These are phyloP conservation scores for Paxillus rubicundulus DNA, from an alignment of 768 basidiomycete species.

Conservation along the genomic window DNA sequence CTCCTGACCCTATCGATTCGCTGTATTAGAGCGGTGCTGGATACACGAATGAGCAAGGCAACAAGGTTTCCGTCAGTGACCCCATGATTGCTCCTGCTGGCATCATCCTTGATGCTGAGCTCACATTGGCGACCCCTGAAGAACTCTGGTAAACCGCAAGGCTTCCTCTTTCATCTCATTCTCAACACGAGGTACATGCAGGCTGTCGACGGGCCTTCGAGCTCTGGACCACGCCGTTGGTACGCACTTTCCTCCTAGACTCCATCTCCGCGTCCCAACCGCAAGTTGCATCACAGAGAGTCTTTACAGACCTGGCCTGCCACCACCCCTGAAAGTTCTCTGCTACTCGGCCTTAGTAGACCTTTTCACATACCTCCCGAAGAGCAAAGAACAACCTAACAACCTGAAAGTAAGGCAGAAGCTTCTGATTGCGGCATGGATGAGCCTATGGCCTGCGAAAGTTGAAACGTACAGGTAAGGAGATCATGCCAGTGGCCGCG, in stretches of 20 bases:
- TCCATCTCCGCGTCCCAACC: neutral
- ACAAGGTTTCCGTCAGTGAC: constrained; percentile 55
- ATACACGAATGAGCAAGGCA: constrained; percentile 65
- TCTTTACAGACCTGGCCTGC: constrained; percentile 55
- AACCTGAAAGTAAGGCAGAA: constrained; percentile 62
- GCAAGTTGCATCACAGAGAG: constrained; percentile 37
- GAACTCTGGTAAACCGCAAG: constrained; percentile 56
- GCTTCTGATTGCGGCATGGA: constrained; percentile 75
- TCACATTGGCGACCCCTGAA: constrained; percentile 71
- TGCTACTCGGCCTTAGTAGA: constrained; percentile 67
- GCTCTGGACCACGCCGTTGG: constrained; percentile 79
- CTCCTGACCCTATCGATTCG: neutral
- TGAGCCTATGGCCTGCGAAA: constrained; percentile 72
- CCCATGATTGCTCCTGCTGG: constrained; percentile 64
- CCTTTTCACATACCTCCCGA: constrained; percentile 70
- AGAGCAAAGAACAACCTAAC: constrained; percentile 56
- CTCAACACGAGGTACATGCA: constrained; percentile 25
- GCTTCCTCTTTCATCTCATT: constrained; percentile 4
- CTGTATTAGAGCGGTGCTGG: constrained; percentile 57
- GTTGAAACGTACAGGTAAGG: constrained; percentile 52
- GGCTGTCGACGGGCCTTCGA: constrained; percentile 78
- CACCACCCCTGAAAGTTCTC: constrained; percentile 60
- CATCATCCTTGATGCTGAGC: constrained; percentile 74
- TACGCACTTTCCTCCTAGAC: constrained; percentile 26
- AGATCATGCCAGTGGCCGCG: neutral